Evolutionary conservation across 768 basidiomycete genomes (phyloP).

Genomic region (Coprinopsis marcescibilis): DNA sequence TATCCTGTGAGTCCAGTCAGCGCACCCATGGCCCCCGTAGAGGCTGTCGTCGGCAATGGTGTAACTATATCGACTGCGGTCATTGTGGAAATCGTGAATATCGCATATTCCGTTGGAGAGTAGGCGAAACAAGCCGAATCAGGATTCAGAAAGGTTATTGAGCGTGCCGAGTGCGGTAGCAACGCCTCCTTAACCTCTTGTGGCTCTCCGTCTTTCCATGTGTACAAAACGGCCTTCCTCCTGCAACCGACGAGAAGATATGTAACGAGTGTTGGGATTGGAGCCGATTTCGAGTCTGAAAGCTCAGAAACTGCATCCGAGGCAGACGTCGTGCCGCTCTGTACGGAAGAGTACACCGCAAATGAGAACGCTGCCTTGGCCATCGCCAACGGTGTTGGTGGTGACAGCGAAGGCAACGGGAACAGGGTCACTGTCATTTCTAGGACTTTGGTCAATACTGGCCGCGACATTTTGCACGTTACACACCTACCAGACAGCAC

Average conservation of each 20-base stretch:
- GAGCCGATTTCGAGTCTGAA: conserved; percentile 21
- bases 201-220: conserved; percentile 81
- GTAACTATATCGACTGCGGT: conserved; percentile 49
- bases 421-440: conserved; percentile 72
- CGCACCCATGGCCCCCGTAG: conserved; percentile 60
- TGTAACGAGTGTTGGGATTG: conserved; percentile 67
- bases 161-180: conserved; percentile 87
- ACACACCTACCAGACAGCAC: conserved; percentile 67
- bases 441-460: conserved; percentile 22
- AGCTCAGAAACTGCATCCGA: background rate
- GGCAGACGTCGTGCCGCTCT: conserved; percentile 30
- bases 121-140: conserved; percentile 71
- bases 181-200: conserved; percentile 75
- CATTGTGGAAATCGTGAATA: conserved; percentile 63
- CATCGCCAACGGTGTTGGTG: conserved; percentile 66
- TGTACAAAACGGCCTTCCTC: conserved; percentile 77
- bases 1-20: conserved; percentile 78
- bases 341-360: conserved; percentile 59
- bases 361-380: conserved; percentile 84
- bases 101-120: conserved; percentile 68
- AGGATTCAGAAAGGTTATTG: conserved; percentile 65
- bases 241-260: conserved; percentile 80
- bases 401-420: conserved; percentile 66
- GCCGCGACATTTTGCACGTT: background rate
- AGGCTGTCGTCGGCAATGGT: conserved; percentile 38